Conservation (phyloP, 2,329 filamentous ascomycete genomes). For the Xylariaceae sp. region DNA sequence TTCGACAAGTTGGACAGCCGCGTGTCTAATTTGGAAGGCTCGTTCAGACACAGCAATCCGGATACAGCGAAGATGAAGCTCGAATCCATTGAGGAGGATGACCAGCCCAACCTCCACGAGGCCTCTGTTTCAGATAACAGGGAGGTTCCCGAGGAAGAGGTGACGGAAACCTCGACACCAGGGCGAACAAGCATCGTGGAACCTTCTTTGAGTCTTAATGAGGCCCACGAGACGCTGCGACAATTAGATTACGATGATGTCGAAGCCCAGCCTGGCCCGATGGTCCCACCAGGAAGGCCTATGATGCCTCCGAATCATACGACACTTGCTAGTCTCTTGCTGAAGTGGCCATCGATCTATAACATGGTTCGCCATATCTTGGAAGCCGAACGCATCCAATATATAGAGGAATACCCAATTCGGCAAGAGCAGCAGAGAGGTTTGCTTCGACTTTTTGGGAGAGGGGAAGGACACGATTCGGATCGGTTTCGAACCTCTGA, state of each 20-base stretch:
- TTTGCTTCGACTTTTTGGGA: conserved; percentile 75
- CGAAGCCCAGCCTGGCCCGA: conserved; percentile 58
- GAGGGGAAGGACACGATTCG: conserved; percentile 70
- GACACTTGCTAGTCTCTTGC: conserved; percentile 83
- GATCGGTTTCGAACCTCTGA: conserved; percentile 62
- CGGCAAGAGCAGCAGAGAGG: conserved; percentile 76
- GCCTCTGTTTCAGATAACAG: conserved; percentile 31
- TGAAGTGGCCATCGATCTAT: conserved; percentile 74
- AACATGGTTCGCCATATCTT: conserved; percentile 64
- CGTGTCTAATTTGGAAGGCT: conserved; percentile 49
- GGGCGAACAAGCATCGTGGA: conserved; percentile 37
- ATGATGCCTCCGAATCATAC: conserved; percentile 86
- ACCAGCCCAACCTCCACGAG: conserved; percentile 36
- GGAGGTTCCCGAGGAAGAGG: conserved; percentile 26
- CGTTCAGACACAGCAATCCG: conserved; percentile 32
- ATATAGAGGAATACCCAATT: conserved; percentile 76
- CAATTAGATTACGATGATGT: conserved; percentile 53
- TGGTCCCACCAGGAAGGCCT: conserved; percentile 64
- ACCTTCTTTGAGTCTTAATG: conserved; percentile 36
- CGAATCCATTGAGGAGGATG: conserved; percentile 44
- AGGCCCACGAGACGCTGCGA: conserved; percentile 44
- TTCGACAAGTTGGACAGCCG: conserved; percentile 47
- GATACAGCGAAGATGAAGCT: conserved; percentile 42
- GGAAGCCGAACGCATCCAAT: conserved; percentile 57
- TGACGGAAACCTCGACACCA: conserved; percentile 40